A percentile compares a stretch with the other conserved stretches of the same genome.
phyloP scores from a whole-genome alignment of 495 filamentous ascomycete genomes.

The Aspergillus panamensis region DNA sequence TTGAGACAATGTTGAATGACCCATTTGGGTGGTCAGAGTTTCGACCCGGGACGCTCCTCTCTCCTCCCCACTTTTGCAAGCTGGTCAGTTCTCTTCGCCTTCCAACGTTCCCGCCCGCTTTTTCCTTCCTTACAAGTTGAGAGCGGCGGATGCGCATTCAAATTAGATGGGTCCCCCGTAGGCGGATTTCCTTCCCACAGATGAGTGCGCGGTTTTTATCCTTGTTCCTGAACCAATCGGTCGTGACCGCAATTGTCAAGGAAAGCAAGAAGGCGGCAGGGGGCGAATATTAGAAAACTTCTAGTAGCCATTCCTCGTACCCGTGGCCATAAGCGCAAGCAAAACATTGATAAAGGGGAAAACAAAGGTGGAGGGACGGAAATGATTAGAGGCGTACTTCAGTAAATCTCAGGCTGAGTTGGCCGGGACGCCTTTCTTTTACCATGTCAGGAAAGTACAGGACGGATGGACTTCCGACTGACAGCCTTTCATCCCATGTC shows the following conservation, averaged over 20 bases:
- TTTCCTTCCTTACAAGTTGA: not conserved
- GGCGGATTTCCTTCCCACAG: not conserved
- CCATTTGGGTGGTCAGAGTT: too few relatives aligned
- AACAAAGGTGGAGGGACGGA: not conserved
- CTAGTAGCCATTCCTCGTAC: not conserved
- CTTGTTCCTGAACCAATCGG: slow-evolving; percentile 1
- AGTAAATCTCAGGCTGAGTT: not conserved
- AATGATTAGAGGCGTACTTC: not conserved
- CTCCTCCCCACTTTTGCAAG: too few relatives aligned
- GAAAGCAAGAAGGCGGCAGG: too few relatives aligned
- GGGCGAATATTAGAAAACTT: not conserved
- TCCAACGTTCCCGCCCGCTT: not conserved
- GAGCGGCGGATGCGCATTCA: not conserved
- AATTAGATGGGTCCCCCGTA: not conserved
- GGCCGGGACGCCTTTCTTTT: not conserved
- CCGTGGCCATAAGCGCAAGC: not conserved
- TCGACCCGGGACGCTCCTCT: too few relatives aligned
- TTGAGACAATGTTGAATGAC: not conserved
- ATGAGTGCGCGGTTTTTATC: slow-evolving; percentile 3
- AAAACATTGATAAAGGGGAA: not conserved
- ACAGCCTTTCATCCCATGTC: too few relatives aligned
- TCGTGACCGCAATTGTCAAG: not conserved
- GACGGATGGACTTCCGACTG: too few relatives aligned
- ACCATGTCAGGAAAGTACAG: not conserved
- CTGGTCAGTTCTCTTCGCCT: not conserved